These are phyloP conservation scores for Dictyophora rubrovolvata DNA, from an alignment of 768 basidiomycete genomes.

Conservation along the genomic window DNA sequence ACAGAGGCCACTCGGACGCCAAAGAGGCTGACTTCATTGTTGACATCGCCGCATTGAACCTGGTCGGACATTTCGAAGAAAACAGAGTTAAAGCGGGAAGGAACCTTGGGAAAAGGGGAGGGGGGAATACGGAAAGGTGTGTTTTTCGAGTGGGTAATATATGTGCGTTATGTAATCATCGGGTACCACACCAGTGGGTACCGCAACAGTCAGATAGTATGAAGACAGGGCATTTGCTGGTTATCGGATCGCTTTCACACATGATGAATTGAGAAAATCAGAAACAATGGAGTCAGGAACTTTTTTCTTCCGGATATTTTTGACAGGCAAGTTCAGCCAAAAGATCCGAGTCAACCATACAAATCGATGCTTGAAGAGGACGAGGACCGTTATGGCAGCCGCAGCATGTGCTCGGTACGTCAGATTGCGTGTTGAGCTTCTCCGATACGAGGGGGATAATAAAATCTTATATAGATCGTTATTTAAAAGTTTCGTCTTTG, in stretches of 20 bases:
- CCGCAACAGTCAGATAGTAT: background rate
- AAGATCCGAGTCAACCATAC: too few relatives aligned
- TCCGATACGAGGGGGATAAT: too few relatives aligned
- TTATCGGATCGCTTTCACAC: background rate
- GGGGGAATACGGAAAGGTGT: background rate
- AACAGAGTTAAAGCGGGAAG: background rate
- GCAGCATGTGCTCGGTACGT: too few relatives aligned
- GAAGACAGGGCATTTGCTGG: background rate
- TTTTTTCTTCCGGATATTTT: too few relatives aligned
- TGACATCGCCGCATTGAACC: slow-evolving; percentile 36
- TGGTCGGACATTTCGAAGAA: background rate
- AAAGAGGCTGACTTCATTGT: slow-evolving; percentile 38
- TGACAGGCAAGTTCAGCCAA: too few relatives aligned
- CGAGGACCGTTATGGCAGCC: too few relatives aligned
- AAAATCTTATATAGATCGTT: too few relatives aligned
- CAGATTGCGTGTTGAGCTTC: too few relatives aligned
- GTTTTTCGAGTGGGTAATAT: background rate
- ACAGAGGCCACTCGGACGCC: slow-evolving; percentile 59
- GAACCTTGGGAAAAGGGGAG: background rate
- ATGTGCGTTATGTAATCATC: background rate
- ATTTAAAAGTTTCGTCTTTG: too few relatives aligned
- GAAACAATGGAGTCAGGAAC: too few relatives aligned
- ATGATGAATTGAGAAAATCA: background rate
- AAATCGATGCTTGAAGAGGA: too few relatives aligned
- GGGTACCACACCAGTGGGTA: background rate